Percentiles rank a stretch among this genome's conserved stretches.
These are phyloP conservation scores for Carpinus fangiana DNA, from an alignment of 306 rosid species.

Conservation along the genomic window DNA sequence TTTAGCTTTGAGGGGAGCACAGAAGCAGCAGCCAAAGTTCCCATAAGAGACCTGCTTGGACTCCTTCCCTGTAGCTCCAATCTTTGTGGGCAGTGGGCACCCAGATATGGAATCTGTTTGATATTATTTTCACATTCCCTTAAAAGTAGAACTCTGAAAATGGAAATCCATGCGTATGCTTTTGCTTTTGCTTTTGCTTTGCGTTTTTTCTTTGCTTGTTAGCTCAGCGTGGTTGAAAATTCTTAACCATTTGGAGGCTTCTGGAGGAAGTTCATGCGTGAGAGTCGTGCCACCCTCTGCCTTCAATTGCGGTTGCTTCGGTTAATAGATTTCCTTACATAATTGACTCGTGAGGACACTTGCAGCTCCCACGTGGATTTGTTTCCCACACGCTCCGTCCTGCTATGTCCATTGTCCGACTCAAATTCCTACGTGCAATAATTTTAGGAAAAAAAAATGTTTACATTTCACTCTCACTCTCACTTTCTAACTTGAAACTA, in stretches of 20 bases:
- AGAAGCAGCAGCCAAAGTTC: slow-evolving; percentile 50
- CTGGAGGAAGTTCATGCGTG: slow-evolving; percentile 38
- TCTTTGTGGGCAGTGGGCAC: slow-evolving; percentile 23
- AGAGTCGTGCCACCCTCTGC: slow-evolving; percentile 1
- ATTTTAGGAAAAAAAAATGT: too few species aligned
- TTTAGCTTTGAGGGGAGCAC: slow-evolving; percentile 50
- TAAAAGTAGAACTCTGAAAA: too few species aligned
- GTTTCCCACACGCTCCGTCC: not conserved
- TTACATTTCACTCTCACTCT: too few species aligned
- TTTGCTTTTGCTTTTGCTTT: slow-evolving; percentile 26
- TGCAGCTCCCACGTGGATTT: not conserved
- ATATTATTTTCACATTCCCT: too few species aligned
- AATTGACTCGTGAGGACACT: not conserved
- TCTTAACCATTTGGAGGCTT: not conserved
- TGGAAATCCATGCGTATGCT: not conserved
- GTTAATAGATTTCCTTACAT: not conserved
- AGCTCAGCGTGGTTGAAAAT: not conserved
- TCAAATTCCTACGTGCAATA: too few species aligned
- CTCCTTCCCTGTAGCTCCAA: slow-evolving; percentile 17
- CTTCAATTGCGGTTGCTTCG: slow-evolving; percentile 40
- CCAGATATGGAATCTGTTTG: not conserved
- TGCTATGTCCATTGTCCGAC: too few species aligned
- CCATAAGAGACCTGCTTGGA: slow-evolving; percentile 37
- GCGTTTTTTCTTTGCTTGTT: slow-evolving; percentile 23
- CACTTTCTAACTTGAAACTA: too few species aligned